A percentile compares a stretch with the other conserved stretches of the same genome.
Evolutionary conservation across 2,329 filamentous ascomycete genomes (phyloP).

Genomic region (Hyphodiscus sp.): DNA sequence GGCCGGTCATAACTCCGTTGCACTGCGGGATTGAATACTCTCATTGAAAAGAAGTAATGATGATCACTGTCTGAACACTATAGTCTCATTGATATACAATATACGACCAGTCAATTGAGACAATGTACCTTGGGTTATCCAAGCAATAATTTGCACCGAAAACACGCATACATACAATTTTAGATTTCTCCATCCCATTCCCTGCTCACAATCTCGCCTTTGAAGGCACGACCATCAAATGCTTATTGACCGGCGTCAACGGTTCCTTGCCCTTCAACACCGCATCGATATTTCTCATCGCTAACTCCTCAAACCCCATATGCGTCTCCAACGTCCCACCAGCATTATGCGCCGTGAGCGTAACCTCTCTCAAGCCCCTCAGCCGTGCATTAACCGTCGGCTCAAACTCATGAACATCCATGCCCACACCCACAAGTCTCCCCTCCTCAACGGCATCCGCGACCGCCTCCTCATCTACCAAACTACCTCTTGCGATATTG

Average conservation of each 20-base stretch:
- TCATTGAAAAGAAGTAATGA: no score
- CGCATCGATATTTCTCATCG: constrained; percentile 59
- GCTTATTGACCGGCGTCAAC: constrained; percentile 28
- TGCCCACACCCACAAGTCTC: constrained; percentile 43
- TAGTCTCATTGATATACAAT: no score
- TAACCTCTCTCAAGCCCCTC: constrained; percentile 29
- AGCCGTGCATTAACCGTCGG: constrained; percentile 34
- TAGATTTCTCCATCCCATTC: not conserved
- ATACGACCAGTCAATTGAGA: no score
- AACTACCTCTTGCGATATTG: constrained; percentile 57
- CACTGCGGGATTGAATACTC: no score
- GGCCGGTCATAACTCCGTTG: no score
- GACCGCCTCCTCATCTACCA: constrained; percentile 60
- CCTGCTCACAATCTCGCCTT: not conserved
- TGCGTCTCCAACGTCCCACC: constrained; percentile 58
- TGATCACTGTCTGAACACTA: no score
- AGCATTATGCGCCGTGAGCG: constrained; percentile 62
- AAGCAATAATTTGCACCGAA: no score
- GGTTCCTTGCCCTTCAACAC: constrained; percentile 38
- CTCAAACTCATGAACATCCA: constrained; percentile 60
- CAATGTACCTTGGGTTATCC: no score
- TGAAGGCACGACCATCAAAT: constrained; percentile 13
- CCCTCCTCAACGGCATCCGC: constrained; percentile 50
- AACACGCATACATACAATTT: not conserved
- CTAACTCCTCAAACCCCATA: constrained; percentile 58